Percentiles rank a stretch among this genome's conserved stretches.
phyloP scores from a whole-genome alignment of 768 basidiomycete genomes.

The Gymnopilus junonius region DNA sequence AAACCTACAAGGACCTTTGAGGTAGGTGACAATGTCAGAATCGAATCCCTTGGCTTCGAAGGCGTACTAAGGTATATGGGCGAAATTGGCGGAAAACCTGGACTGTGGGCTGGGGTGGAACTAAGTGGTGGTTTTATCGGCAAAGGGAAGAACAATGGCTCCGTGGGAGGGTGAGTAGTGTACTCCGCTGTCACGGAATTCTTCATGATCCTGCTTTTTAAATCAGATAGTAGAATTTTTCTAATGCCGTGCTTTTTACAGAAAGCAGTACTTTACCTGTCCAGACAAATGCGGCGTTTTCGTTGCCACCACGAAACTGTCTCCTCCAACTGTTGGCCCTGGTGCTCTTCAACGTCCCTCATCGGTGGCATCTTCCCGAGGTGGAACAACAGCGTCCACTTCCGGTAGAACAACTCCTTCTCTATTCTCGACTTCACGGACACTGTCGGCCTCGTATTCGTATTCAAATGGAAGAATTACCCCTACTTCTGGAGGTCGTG shows the following conservation, averaged over 20 bases:
- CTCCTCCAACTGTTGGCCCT: constrained; percentile 68
- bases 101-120: constrained; percentile 94
- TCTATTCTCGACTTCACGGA: constrained; percentile 34
- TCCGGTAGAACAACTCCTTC: constrained; percentile 59
- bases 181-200: constrained; percentile 6
- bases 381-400: constrained; percentile 42
- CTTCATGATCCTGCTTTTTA: not conserved
- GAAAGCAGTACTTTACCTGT: constrained; percentile 85
- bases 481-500: constrained; percentile 48
- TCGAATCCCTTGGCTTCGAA: constrained; percentile 89
- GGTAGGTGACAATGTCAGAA: constrained; percentile 81
- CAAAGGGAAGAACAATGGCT: constrained; percentile 95
- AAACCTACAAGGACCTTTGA: constrained; percentile 58
- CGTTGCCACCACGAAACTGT: constrained; percentile 81
- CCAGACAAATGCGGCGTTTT: constrained; percentile 91
- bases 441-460: constrained; percentile 41
- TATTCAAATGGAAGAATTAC: constrained; percentile 45
- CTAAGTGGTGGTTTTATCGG: constrained; percentile 83
- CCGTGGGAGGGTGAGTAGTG: constrained; percentile 78
- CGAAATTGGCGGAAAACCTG: constrained; percentile 85
- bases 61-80: constrained; percentile 83
- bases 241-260: constrained; percentile 30
- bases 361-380: constrained; percentile 78
- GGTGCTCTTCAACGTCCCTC: constrained; percentile 62
- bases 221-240: not conserved